Evolutionary conservation across 2,329 filamentous ascomycete species (phyloP).

Genomic region (Aspergillus neoniger): DNA sequence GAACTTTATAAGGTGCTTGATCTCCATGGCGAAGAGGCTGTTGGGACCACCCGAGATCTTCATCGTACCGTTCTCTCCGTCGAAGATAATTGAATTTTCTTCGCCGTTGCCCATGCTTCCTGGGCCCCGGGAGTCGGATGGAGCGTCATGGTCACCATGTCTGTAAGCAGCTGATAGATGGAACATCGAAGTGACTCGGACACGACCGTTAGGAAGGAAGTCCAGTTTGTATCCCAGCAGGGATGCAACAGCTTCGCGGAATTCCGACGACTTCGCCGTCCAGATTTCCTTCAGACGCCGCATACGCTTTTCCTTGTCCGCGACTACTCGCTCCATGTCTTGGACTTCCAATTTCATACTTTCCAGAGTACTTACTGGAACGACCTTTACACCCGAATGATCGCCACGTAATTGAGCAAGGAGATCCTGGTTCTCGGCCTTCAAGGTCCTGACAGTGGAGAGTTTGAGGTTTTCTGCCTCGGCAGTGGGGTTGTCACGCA

Average conservation of each 20-base stretch:
- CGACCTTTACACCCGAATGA: slow-evolving; percentile 56
- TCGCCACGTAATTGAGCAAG: slow-evolving; percentile 67
- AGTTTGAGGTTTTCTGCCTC: slow-evolving; percentile 82
- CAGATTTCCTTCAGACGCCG: slow-evolving; percentile 89
- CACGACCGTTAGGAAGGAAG: slow-evolving; percentile 96
- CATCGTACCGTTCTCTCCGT: slow-evolving; percentile 94
- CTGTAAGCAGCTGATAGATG: slow-evolving; percentile 62
- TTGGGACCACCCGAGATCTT: slow-evolving; percentile 90
- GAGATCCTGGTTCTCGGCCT: slow-evolving; percentile 81
- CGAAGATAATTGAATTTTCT: slow-evolving; percentile 72
- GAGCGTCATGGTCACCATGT: slow-evolving; percentile 51
- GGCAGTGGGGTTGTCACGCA: slow-evolving; percentile 90
- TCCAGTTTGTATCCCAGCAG: slow-evolving; percentile 93
- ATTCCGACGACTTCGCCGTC: slow-evolving; percentile 86
- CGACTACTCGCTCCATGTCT: slow-evolving; percentile 69
- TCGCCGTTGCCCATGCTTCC: slow-evolving; percentile 50
- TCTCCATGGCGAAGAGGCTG: slow-evolving; percentile 81
- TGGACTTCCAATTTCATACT: slow-evolving; percentile 74
- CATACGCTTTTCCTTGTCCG: slow-evolving; percentile 74
- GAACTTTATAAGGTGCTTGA: slow-evolving; percentile 84
- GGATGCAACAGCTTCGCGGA: slow-evolving; percentile 90
- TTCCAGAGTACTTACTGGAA: slow-evolving; percentile 76
- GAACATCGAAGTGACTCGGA: slow-evolving; percentile 85
- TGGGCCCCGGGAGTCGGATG: slow-evolving; percentile 58
- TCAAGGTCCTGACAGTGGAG: slow-evolving; percentile 73